phyloP scores from a whole-genome alignment of 768 basidiomycete genomes.

The Stropharia rugosoannulata region DNA sequence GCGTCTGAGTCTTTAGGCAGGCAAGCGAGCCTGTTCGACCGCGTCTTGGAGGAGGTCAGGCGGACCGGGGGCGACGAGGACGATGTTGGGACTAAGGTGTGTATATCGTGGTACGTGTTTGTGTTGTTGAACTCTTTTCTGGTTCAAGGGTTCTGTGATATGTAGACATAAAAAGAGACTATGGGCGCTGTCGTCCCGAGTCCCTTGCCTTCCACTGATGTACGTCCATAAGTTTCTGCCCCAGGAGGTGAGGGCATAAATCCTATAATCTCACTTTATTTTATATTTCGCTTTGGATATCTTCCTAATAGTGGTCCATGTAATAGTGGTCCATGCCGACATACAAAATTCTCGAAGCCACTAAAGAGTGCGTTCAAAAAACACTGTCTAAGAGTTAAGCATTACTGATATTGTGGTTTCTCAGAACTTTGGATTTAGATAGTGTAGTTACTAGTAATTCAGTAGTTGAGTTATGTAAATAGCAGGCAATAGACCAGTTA shows the following conservation, averaged over 20 bases:
- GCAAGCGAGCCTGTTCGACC: neutral
- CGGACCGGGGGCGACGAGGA: neutral
- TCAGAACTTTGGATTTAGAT: too few species aligned
- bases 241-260: constrained; percentile 9
- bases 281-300: too few species aligned
- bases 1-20: neutral
- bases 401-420: neutral
- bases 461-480: too few species aligned
- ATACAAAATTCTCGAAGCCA: too few species aligned
- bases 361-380: too few species aligned
- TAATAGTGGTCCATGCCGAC: too few species aligned
- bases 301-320: too few species aligned
- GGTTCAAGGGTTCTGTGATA: neutral
- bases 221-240: constrained; percentile 14
- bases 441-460: too few species aligned
- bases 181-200: neutral
- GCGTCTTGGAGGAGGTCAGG: neutral
- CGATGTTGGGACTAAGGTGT: neutral
- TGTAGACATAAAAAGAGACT: neutral
- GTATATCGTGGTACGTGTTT: neutral
- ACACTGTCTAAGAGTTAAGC: neutral
- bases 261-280: neutral
- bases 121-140: neutral
- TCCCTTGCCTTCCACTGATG: constrained; percentile 10
- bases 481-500: too few species aligned